Percentiles rank a stretch among this genome's conserved stretches.
These are phyloP conservation scores for Chrysosporium keratinophilum DNA, from an alignment of 2,329 filamentous ascomycete species.

Conservation along the genomic window DNA sequence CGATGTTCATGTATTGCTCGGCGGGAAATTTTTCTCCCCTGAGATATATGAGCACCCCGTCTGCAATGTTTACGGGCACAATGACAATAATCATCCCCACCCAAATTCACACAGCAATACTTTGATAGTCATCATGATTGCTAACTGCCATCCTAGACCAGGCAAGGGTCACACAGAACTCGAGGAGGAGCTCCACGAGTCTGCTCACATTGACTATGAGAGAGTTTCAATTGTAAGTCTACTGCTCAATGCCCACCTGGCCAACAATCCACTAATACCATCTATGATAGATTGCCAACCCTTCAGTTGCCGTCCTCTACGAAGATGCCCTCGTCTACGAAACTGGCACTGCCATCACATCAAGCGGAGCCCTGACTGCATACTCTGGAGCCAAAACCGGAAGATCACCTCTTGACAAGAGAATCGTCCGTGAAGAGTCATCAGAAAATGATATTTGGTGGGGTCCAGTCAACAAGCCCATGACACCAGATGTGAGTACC, in stretches of 20 bases:
- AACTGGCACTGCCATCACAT: constrained; percentile 93
- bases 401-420: constrained; percentile 92
- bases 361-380: constrained; percentile 84
- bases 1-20: constrained; percentile 1
- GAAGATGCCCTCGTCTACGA: constrained; percentile 99
- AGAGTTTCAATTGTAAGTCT: constrained; percentile 86
- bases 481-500: constrained; percentile 78
- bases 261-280: neutral
- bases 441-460: constrained; percentile 96
- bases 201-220: constrained; percentile 98
- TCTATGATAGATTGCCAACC: constrained; percentile 60
- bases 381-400: constrained; percentile 98
- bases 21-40: neutral
- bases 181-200: constrained; percentile 94
- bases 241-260: neutral
- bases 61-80: neutral
- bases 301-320: constrained; percentile 89
- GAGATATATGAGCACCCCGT: neutral
- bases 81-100: neutral
- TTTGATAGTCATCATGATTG: constrained; percentile 1
- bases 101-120: neutral
- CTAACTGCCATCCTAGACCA: constrained; percentile 47
- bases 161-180: constrained; percentile 86
- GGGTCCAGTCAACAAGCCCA: constrained; percentile 99
- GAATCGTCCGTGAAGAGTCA: constrained; percentile 81